phyloP scores from a whole-genome alignment of 257 asterid genomes.

The Cordia subcordata region DNA sequence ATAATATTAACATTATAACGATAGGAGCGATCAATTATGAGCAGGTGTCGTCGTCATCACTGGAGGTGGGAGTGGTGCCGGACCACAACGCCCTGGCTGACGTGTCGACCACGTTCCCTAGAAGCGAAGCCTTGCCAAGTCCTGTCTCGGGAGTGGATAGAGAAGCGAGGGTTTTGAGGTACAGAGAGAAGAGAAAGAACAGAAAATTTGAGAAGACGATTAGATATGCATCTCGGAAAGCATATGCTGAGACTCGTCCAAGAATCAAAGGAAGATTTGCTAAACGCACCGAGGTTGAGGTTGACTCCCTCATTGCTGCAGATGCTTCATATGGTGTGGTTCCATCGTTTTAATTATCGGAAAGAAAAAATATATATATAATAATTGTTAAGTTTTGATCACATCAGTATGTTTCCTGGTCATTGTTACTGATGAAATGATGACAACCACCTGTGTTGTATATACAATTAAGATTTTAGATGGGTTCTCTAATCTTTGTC shows the following conservation, averaged over 20 bases:
- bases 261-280: constrained; percentile 82
- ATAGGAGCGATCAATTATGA: no score
- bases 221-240: constrained; percentile 79
- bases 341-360: constrained; percentile 22
- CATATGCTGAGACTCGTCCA: constrained; percentile 82
- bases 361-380: no score
- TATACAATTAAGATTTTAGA: neutral
- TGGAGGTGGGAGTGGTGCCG: constrained; percentile 73
- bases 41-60: constrained; percentile 65
- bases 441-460: neutral
- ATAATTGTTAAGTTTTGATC: neutral
- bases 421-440: neutral
- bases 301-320: constrained; percentile 31
- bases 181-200: constrained; percentile 75
- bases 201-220: constrained; percentile 71
- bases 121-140: constrained; percentile 31
- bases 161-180: constrained; percentile 70
- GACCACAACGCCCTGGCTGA: constrained; percentile 49
- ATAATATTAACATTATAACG: no score
- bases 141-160: constrained; percentile 50
- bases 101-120: constrained; percentile 26
- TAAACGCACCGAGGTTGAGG: constrained; percentile 54
- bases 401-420: no score
- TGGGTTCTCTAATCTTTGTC: neutral
- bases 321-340: constrained; percentile 55